phyloP scores from a whole-genome alignment of 257 asterid genomes.

The Solanum tarijense region DNA sequence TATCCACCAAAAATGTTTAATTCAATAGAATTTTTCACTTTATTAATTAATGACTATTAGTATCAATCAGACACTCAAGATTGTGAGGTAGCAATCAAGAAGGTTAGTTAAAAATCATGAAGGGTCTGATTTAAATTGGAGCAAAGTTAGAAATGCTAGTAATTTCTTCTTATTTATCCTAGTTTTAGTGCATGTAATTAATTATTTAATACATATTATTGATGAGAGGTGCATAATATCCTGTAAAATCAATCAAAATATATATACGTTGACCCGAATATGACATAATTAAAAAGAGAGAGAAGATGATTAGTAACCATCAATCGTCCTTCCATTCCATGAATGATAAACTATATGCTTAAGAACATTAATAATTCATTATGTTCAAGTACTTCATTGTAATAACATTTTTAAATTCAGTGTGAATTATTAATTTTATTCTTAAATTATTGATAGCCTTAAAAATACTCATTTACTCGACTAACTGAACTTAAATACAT shows the following conservation, averaged over 20 bases:
- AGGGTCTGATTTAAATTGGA: neutral
- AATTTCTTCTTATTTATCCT: neutral
- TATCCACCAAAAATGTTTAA: neutral
- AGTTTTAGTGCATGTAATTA: neutral
- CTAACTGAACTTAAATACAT: too few relatives aligned
- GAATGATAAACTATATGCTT: neutral
- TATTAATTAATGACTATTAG: neutral
- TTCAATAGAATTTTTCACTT: neutral
- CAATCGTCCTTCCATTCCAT: neutral
- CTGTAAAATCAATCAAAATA: neutral
- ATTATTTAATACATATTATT: neutral
- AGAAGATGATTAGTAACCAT: neutral
- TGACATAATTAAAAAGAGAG: too few relatives aligned
- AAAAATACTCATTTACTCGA: too few relatives aligned
- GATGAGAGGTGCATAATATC: neutral
- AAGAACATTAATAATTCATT: neutral
- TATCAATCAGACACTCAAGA: neutral
- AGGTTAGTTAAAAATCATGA: neutral
- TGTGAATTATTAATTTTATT: too few relatives aligned
- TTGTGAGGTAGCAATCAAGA: neutral
- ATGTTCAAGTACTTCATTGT: neutral
- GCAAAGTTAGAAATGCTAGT: neutral
- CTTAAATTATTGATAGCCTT: too few relatives aligned
- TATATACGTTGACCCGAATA: neutral
- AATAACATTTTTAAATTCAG: neutral